Evolutionary conservation across 176 grass and related monocot species (phyloP).

Genomic region (Chrysopogon serrulatus): DNA sequence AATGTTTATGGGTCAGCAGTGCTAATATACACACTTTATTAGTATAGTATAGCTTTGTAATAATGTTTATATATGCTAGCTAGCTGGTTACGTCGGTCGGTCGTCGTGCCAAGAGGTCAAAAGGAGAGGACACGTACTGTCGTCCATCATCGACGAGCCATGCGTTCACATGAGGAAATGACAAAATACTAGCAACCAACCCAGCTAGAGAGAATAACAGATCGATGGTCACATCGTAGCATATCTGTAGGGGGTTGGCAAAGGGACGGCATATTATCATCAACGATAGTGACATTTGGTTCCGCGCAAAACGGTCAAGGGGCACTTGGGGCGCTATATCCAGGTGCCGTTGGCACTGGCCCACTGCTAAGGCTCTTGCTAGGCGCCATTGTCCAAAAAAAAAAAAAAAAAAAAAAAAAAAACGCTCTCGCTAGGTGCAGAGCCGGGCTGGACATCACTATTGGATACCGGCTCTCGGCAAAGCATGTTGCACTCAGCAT

Average conservation of each 20-base stretch:
- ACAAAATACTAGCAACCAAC: not conserved
- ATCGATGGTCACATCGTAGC: not conserved
- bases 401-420: too few species aligned
- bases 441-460: not conserved
- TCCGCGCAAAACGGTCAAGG: not conserved
- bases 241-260: not conserved
- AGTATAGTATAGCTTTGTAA: too few species aligned
- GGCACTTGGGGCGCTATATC: not conserved
- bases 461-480: too few species aligned
- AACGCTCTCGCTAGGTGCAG: not conserved
- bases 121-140: not conserved
- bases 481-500: too few species aligned
- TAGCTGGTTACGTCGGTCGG: not conserved
- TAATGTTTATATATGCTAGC: too few species aligned
- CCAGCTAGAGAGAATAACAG: too few species aligned
- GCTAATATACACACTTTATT: too few species aligned
- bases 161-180: not conserved
- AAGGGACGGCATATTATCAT: not conserved
- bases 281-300: not conserved
- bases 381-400: too few species aligned
- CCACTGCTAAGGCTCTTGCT: too few species aligned
- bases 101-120: not conserved
- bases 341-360: too few species aligned
- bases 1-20: not conserved
- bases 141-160: not conserved